Conservation (phyloP, 1,284 basidiomycete genomes). For the Ganoderma boninense region DNA sequence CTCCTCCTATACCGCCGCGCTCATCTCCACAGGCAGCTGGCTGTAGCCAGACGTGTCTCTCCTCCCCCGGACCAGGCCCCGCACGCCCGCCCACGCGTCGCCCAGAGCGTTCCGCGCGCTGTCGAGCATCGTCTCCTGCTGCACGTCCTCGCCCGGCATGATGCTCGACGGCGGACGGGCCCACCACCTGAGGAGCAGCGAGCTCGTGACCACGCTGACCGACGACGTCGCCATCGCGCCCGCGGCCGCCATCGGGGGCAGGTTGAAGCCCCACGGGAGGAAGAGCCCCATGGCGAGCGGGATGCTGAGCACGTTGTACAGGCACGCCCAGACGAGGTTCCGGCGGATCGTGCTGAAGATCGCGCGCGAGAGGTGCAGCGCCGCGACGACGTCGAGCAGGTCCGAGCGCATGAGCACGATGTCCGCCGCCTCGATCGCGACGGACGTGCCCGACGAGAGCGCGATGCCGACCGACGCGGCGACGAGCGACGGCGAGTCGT, state of each 20-base stretch:
- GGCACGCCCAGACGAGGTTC: conserved; percentile 92
- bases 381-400: conserved; percentile 95
- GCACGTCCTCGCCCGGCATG: conserved; percentile 64
- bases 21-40: conserved; percentile 77
- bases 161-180: conserved; percentile 73
- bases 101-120: conserved; percentile 47
- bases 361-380: conserved; percentile 87
- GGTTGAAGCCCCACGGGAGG: conserved; percentile 89
- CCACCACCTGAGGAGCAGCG: conserved; percentile 90
- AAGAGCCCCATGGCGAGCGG: conserved; percentile 99
- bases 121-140: conserved; percentile 52
- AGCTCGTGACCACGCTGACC: conserved; percentile 94
- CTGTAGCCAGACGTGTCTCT: conserved; percentile 62
- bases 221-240: conserved; percentile 98
- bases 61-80: conserved; percentile 51
- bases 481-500: conserved; percentile 97
- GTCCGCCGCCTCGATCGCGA: conserved; percentile 97
- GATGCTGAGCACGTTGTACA: conserved; percentile 95
- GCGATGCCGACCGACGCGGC: conserved; percentile 97
- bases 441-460: conserved; percentile 93
- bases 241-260: conserved; percentile 98
- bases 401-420: conserved; percentile 98
- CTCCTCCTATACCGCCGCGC: conserved; percentile 32
- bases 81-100: conserved; percentile 55
- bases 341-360: conserved; percentile 93